A percentile compares a stretch with the other conserved stretches of the same genome.
Conservation (phyloP, 2,329 filamentous ascomycete genomes). For the Xylariaceae sp. region DNA sequence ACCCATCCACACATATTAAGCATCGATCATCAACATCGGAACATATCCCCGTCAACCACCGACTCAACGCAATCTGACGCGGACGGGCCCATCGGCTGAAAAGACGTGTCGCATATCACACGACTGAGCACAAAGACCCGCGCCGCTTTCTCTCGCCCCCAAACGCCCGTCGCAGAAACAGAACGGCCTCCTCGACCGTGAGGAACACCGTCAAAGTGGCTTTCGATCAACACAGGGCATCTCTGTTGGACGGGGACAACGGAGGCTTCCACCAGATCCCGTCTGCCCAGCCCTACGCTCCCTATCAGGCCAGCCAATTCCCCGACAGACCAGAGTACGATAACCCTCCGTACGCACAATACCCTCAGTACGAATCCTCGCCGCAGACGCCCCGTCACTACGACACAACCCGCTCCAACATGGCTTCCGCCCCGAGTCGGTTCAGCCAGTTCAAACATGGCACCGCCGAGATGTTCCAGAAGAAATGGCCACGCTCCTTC, state of each 20-base stretch:
- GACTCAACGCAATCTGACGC: too few relatives aligned
- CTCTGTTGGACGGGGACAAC: slow-evolving; percentile 25
- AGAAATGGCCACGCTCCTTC: slow-evolving; percentile 86
- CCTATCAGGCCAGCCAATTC: slow-evolving; percentile 15
- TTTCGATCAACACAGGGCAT: slow-evolving; percentile 26
- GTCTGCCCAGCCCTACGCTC: slow-evolving; percentile 19
- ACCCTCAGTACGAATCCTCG: slow-evolving; percentile 23
- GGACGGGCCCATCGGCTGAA: too few relatives aligned
- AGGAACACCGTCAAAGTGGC: slow-evolving; percentile 29
- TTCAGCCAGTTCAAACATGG: slow-evolving; percentile 33
- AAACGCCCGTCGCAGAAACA: too few relatives aligned
- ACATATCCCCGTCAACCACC: too few relatives aligned
- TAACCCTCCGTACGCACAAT: slow-evolving; percentile 27
- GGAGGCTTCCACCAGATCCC: slow-evolving; percentile 27
- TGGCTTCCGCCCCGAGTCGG: slow-evolving; percentile 34
- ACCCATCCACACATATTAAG: too few relatives aligned
- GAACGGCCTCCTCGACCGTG: slow-evolving; percentile 14
- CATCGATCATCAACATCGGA: too few relatives aligned
- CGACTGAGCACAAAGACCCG: too few relatives aligned
- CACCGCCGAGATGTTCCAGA: slow-evolving; percentile 75
- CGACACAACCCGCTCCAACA: slow-evolving; percentile 34
- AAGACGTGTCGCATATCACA: too few relatives aligned
- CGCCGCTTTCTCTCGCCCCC: too few relatives aligned
- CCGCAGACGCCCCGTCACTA: slow-evolving; percentile 21
- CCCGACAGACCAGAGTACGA: slow-evolving; percentile 21